Percentiles rank a stretch among this genome's conserved stretches.
phyloP scores from a whole-genome alignment of 1,284 basidiomycete genomes.

The Ceratobasidium sp. region DNA sequence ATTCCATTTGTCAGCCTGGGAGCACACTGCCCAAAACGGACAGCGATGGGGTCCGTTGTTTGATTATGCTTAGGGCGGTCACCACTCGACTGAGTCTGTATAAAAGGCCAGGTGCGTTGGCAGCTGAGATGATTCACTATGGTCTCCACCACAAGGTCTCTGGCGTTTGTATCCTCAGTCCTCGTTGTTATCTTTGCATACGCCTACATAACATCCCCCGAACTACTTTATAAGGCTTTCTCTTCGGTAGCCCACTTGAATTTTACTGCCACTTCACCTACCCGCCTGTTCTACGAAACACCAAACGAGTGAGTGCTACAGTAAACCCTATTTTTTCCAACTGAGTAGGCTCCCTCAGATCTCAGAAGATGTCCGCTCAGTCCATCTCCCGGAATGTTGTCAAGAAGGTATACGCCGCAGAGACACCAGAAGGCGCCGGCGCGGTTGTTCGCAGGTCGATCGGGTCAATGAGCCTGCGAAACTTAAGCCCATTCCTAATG shows the following conservation, averaged over 20 bases:
- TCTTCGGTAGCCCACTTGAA: conserved; percentile 21
- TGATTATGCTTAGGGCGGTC: neutral
- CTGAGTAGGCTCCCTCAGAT: neutral
- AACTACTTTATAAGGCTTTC: conserved; percentile 12
- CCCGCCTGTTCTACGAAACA: neutral
- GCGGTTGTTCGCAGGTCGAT: conserved; percentile 90
- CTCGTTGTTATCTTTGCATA: conserved; percentile 22
- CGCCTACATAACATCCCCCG: conserved; percentile 27
- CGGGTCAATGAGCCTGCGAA: conserved; percentile 75
- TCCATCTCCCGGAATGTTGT: conserved; percentile 70
- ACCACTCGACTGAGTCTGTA: conserved; percentile 19
- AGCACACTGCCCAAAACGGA: neutral
- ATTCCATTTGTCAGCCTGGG: neutral
- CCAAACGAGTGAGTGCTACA: neutral
- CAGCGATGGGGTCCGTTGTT: neutral
- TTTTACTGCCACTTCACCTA: neutral
- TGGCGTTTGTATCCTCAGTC: conserved; percentile 21
- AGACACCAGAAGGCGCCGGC: conserved; percentile 88
- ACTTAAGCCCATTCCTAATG: conserved; percentile 92
- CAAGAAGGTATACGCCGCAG: conserved; percentile 78
- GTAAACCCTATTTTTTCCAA: neutral
- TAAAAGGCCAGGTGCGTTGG: conserved; percentile 30
- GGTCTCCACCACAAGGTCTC: conserved; percentile 10
- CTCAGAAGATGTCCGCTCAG: conserved; percentile 14
- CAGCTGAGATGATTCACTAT: neutral